Percentiles rank a stretch among this genome's conserved stretches.
Conservation (phyloP, 768 basidiomycete genomes). For the Kwoniella sp. region DNA sequence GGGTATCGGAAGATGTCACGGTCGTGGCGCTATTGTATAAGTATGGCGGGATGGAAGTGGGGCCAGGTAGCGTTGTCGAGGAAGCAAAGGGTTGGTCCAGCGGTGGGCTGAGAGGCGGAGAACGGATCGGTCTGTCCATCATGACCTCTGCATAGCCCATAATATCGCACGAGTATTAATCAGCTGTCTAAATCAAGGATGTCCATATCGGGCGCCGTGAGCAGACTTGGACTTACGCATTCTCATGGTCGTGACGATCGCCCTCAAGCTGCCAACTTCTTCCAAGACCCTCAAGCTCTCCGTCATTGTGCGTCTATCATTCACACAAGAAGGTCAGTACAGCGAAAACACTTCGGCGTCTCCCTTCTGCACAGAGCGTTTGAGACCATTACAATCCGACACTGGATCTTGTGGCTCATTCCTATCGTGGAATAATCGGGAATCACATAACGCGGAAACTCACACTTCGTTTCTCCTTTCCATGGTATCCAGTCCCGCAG, state of each 20-base stretch:
- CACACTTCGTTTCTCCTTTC: slow-evolving; percentile 45
- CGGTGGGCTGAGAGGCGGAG: neutral
- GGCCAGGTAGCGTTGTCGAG: neutral
- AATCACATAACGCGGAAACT: no score
- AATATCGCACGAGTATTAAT: no score
- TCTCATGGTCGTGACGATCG: slow-evolving; percentile 39
- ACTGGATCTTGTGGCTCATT: no score
- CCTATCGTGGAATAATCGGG: no score
- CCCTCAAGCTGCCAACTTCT: slow-evolving; percentile 37
- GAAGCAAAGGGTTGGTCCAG: neutral
- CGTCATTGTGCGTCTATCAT: slow-evolving; percentile 39
- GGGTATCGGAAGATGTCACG: no score
- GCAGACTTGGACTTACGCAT: slow-evolving; percentile 37
- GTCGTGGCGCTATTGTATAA: neutral
- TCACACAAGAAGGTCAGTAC: neutral
- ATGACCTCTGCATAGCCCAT: slow-evolving; percentile 41
- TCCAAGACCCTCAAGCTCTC: slow-evolving; percentile 42
- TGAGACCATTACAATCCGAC: no score
- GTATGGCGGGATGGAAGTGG: neutral
- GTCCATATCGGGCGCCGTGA: no score
- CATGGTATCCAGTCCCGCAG: slow-evolving; percentile 40
- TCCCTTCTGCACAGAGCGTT: no score
- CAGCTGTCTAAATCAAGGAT: no score
- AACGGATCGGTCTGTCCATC: slow-evolving; percentile 32
- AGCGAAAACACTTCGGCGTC: no score